phyloP scores from a whole-genome alignment of 2,329 filamentous ascomycete genomes.

The Pyrenochaeta sp. region DNA sequence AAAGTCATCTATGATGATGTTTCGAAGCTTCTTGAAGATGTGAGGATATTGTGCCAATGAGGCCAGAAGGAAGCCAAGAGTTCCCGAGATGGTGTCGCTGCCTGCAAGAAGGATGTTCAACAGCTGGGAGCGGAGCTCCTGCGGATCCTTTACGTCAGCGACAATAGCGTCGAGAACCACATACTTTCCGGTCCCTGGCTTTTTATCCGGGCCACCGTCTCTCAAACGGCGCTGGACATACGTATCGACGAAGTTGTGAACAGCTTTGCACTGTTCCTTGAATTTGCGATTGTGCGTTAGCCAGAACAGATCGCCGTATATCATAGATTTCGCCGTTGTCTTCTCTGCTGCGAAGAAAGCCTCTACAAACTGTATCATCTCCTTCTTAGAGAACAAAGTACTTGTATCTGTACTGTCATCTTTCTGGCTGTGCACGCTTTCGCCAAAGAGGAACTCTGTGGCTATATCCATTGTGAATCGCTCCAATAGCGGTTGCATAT shows the following conservation, averaged over 20 bases:
- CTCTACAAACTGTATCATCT: slow-evolving; percentile 39
- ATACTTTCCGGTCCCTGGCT: slow-evolving; percentile 54
- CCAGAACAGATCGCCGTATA: slow-evolving; percentile 42
- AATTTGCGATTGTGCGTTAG: slow-evolving; percentile 31
- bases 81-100: slow-evolving; percentile 84
- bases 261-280: slow-evolving; percentile 22
- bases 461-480: slow-evolving; percentile 44
- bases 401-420: no score
- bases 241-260: slow-evolving; percentile 16
- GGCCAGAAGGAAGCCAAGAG: slow-evolving; percentile 75
- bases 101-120: slow-evolving; percentile 83
- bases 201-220: background rate
- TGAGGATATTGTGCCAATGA: slow-evolving; percentile 47
- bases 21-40: slow-evolving; percentile 37
- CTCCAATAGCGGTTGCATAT: slow-evolving; percentile 49
- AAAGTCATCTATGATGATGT: background rate
- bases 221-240: slow-evolving; percentile 32
- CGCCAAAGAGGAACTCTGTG: slow-evolving; percentile 41
- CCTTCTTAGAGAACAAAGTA: slow-evolving; percentile 13
- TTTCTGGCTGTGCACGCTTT: slow-evolving; percentile 14
- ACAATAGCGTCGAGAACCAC: slow-evolving; percentile 89
- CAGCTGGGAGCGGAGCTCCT: slow-evolving; percentile 81
- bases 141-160: slow-evolving; percentile 71
- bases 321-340: slow-evolving; percentile 23
- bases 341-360: slow-evolving; percentile 17